Evolutionary conservation across 257 asterid species (phyloP).

Genomic region (Solanum chilense): DNA sequence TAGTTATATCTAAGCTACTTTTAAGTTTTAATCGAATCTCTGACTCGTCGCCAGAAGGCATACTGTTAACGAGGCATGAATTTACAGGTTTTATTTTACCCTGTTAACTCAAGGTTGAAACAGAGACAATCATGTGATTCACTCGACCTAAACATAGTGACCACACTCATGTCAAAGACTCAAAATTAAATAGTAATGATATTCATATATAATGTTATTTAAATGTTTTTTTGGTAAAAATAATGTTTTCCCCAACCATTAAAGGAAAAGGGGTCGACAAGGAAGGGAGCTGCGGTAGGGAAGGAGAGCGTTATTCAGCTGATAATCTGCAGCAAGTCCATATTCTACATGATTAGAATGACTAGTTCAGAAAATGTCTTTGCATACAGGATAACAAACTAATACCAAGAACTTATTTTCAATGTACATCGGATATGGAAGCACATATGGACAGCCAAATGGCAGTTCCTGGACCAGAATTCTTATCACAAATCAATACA

Average conservation of each 20-base stretch:
- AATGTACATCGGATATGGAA: background rate
- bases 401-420: background rate
- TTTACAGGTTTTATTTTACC: background rate
- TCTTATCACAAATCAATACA: background rate
- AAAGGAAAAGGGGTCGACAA: background rate
- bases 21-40: background rate
- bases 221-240: no score
- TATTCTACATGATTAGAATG: background rate
- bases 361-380: background rate
- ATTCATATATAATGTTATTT: background rate
- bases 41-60: background rate
- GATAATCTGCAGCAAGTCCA: background rate
- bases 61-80: background rate
- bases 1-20: background rate
- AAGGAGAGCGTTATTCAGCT: background rate
- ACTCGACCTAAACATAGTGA: background rate
- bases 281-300: background rate
- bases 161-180: no score
- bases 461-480: background rate
- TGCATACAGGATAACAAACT: background rate
- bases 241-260: background rate
- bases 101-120: background rate
- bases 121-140: background rate
- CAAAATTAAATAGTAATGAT: background rate
- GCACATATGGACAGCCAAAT: background rate